Evolutionary conservation across 1,139 yeast species (phyloP), one percentile per base, ranked within the genome.

Genomic region (Yamadazyma diddensiae): DNA sequence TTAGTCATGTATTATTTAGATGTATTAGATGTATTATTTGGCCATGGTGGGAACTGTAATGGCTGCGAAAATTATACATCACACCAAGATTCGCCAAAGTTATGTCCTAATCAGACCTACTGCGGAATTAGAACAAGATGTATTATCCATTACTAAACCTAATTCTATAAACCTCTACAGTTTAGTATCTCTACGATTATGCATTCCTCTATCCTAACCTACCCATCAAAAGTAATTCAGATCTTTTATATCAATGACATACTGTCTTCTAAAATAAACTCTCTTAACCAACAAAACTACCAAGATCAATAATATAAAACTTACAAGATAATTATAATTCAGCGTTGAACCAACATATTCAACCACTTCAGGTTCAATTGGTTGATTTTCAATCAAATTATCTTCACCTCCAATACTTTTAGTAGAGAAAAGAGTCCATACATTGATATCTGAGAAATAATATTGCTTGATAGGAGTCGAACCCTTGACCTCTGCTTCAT

Each of bases 391-490:
- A 4, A 16, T 21, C 15, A 31, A 37, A 26, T 29, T 36, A 15
- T 30, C 36, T 8, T 22, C 16, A 3, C 24, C 35, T 4, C 29
- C 30, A 9, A 36, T 21, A 12, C 21, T 31, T 12, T 31, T 34
- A 16, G 37, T 37, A 14, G 36, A 41, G 31, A 24, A 47, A 20
- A 46, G 23, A 17, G 45, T 42, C 11, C 27, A 30, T 5, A 52
- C 43, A 3, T 33, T 33, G 3, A 67, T 59, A n/a, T 52, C 51
- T 26, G 55, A 53, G 6, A 75, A 58, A 26, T 43, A 47, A 5
- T 61, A 42, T 5, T 62, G 59, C 11, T 57, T 50, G 13, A 52
- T 36, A 2, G 80, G 79, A 34, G 20, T 14, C 17, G 30, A 15
- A 5, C 21, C 29, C 15, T 22, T 13, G n/a, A 28, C 22, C 14